Conservation (phyloP, 441 rosid species). For the Gossypium trilobum region DNA sequence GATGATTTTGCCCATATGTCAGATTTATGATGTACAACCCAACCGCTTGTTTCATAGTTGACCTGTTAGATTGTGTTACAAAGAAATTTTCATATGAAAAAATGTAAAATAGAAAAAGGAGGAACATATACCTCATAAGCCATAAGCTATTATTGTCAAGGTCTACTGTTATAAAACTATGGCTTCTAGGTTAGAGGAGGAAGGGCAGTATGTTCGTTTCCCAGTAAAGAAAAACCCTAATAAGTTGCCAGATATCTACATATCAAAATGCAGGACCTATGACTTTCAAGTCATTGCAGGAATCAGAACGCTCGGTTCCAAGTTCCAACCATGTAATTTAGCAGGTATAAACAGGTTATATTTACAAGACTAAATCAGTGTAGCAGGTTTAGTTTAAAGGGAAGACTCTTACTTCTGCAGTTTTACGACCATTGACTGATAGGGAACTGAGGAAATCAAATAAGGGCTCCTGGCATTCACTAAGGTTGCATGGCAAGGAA, state of each 20-base stretch:
- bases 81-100: neutral
- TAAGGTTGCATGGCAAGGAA: constrained; percentile 66
- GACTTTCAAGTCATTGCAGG: neutral
- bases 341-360: neutral
- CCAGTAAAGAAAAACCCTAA: neutral
- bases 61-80: constrained; percentile 29
- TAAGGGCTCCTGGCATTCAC: constrained; percentile 77
- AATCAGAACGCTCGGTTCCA: neutral
- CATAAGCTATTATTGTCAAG: neutral
- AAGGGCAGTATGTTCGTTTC: neutral
- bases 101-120: neutral
- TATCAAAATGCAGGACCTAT: constrained; percentile 8
- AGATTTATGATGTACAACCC: constrained; percentile 55
- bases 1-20: constrained; percentile 76
- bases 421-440: constrained; percentile 70
- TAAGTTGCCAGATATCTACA: neutral
- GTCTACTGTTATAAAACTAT: neutral
- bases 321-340: neutral
- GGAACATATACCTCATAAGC: neutral
- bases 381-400: neutral
- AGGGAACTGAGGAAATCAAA: constrained; percentile 61
- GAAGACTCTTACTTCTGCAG: constrained; percentile 48
- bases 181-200: neutral
- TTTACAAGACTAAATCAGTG: neutral
- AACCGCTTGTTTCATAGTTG: constrained; percentile 49